Evolutionary conservation across 2,329 filamentous ascomycete genomes (phyloP), one percentile per base, ranked within the genome.

Genomic region (Aspergillus neoniger): DNA sequence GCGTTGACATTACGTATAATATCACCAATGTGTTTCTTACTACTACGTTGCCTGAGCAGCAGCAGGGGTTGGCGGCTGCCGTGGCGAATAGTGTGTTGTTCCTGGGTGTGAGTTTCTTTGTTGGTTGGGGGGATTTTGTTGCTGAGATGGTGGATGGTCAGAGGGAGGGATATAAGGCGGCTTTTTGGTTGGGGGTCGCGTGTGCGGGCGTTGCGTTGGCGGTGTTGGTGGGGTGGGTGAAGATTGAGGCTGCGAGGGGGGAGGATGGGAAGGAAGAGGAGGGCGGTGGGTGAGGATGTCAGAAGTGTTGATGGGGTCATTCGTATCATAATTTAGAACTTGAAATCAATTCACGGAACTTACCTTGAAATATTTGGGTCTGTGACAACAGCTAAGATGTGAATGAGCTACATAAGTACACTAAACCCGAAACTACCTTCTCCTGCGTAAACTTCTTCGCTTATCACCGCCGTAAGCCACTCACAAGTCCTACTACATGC

Each of bases 11-110:
- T 57, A 86, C 86, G 7, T 92, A 88, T 77, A 91, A 89, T 69
- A 83, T 92, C 1, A 85, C 87, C n/a, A 92, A 90, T 69, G 84
- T 93, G 61, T 93, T 91, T 75, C 89, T 92, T 72, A 92, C 89
- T 0, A 92, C 89, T 0, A 85, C 84, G 14, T 80, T 92, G 64
- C 88, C 90, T 0, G 80, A 81, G 4, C 81, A 84, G 10, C 81
- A 86, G 53, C 91, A 94, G 71, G 90, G 89, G 0, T 79, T 91
- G 0, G 90, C 89, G 0, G 89, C 90, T 1, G 89, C 86, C 0
- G 74, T 92, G 50, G 87, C 90, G 69, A 91, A 90, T 75, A 87
- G 85, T 52, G 76, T 91, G 2, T 72, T 92, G 32, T 90, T 91
- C 68, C 80, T 93, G 6, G 88, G 88, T 9, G 88, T 92, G 68